A percentile compares a stretch with the other conserved stretches of the same genome.
Conservation (phyloP, 192 early-diverging fungal genomes). For the Allomyces macrogynus region DNA sequence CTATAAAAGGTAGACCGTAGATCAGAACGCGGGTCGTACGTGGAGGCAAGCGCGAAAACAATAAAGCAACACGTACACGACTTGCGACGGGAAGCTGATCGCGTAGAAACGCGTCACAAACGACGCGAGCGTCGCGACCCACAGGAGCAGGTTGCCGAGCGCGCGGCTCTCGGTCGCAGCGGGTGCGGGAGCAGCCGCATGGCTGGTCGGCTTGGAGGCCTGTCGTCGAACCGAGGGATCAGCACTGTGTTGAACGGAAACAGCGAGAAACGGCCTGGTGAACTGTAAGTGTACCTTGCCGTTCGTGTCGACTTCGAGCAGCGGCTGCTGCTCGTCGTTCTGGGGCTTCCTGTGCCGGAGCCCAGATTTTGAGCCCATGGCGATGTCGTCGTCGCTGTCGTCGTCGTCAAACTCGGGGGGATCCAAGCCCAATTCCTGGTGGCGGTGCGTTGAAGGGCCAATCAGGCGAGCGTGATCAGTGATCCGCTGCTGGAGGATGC, state of each 20-base stretch:
- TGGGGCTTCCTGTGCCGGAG: not conserved
- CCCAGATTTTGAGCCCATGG: not conserved
- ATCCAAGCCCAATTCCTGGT: too few relatives aligned
- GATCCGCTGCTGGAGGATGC: too few relatives aligned
- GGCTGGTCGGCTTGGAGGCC: too few relatives aligned
- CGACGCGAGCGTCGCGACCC: slow-evolving; percentile 18
- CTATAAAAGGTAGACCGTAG: slow-evolving; percentile 16
- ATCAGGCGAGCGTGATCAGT: too few relatives aligned
- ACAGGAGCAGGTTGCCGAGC: not conserved
- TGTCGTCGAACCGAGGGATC: too few relatives aligned
- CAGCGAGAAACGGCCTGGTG: too few relatives aligned
- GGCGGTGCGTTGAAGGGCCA: too few relatives aligned
- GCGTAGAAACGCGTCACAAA: slow-evolving; percentile 45
- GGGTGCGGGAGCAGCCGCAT: too few relatives aligned
- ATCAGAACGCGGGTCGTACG: not conserved
- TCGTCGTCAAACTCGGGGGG: not conserved
- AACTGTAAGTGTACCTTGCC: slow-evolving; percentile 8
- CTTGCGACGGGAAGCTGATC: slow-evolving; percentile 47
- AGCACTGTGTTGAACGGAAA: too few relatives aligned
- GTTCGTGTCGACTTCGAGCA: slow-evolving; percentile 5
- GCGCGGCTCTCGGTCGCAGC: not conserved
- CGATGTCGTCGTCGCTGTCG: slow-evolving; percentile 1
- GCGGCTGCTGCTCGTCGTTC: not conserved
- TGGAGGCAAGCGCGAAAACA: not conserved
- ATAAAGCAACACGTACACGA: slow-evolving; percentile 22